A percentile compares a stretch with the other conserved stretches of the same genome.
Evolutionary conservation across 2,329 filamentous ascomycete genomes (phyloP).

Genomic region (Penicillium nordicum): DNA sequence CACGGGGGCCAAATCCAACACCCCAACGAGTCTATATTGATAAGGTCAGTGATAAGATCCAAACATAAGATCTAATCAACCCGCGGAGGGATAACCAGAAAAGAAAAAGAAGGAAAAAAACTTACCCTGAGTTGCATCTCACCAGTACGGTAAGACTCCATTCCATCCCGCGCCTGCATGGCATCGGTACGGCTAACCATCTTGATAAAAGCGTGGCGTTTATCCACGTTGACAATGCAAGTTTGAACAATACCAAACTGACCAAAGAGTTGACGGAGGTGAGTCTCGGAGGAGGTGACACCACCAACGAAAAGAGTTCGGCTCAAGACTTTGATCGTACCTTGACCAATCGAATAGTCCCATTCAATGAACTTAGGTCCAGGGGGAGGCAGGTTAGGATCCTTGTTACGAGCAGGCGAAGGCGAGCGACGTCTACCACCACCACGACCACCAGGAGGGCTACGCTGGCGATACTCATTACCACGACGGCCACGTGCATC

Average conservation of each 20-base stretch:
- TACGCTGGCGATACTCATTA: conserved; percentile 83
- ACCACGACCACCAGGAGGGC: conserved; percentile 60
- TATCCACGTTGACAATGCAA: conserved; percentile 97
- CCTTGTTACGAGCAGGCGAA: conserved; percentile 48
- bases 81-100: neutral
- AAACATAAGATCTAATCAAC: neutral
- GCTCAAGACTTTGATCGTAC: conserved; percentile 87
- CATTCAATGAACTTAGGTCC: conserved; percentile 74
- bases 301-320: conserved; percentile 95
- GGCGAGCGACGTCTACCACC: conserved; percentile 58
- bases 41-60: neutral
- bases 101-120: neutral
- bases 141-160: conserved; percentile 73
- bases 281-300: conserved; percentile 79
- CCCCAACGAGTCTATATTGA: conserved; percentile 79
- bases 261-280: conserved; percentile 76
- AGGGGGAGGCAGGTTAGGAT: conserved; percentile 43
- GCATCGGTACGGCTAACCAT: conserved; percentile 91
- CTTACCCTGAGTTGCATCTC: conserved; percentile 71
- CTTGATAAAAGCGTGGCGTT: conserved; percentile 97
- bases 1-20: conserved; percentile 91
- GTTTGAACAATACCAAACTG: conserved; percentile 88
- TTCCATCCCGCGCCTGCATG: conserved; percentile 75
- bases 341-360: conserved; percentile 69
- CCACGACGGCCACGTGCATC: conserved; percentile 49